Evolutionary conservation across 108 stramenopile species (phyloP).

Genomic region (Chaetoceros muelleri): DNA sequence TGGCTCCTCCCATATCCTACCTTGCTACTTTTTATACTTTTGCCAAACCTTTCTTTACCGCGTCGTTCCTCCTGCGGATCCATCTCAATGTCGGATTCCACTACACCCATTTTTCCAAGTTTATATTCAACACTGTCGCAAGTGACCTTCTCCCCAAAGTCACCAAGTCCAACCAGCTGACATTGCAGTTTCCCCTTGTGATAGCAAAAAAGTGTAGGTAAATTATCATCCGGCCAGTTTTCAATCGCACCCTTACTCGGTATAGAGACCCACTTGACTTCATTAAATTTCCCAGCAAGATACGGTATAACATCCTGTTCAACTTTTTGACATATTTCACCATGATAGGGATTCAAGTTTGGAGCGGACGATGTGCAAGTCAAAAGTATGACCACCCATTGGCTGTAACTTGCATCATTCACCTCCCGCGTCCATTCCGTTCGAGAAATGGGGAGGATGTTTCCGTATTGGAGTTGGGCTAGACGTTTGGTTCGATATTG

Average conservation of each 20-base stretch:
- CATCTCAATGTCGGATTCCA: conserved; percentile 28
- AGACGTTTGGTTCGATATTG: conserved; percentile 5
- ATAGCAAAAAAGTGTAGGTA: conserved; percentile 89
- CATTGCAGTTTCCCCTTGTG: conserved; percentile 67
- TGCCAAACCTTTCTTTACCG: background rate
- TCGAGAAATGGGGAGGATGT: conserved; percentile 41
- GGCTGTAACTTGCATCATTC: conserved; percentile 50
- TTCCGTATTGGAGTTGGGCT: conserved; percentile 11
- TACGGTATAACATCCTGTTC: conserved; percentile 19
- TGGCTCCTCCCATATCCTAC: background rate
- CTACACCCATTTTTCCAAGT: conserved; percentile 30
- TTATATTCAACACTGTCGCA: conserved; percentile 33
- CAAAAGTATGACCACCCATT: conserved; percentile 62
- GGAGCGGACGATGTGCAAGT: conserved; percentile 18
- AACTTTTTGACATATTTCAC: conserved; percentile 27
- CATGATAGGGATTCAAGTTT: conserved; percentile 13
- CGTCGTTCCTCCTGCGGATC: conserved; percentile 5
- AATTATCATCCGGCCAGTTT: conserved; percentile 82
- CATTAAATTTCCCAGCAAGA: conserved; percentile 22
- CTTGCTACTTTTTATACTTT: background rate
- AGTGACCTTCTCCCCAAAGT: conserved; percentile 14
- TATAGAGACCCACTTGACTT: conserved; percentile 81
- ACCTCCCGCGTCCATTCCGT: conserved; percentile 61
- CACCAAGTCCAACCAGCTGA: conserved; percentile 57
- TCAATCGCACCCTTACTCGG: conserved; percentile 68